Evolutionary conservation across 352 stramenopile genomes (phyloP), one percentile per base, ranked within the genome.

Genomic region (Peronosclerospora sorghi): DNA sequence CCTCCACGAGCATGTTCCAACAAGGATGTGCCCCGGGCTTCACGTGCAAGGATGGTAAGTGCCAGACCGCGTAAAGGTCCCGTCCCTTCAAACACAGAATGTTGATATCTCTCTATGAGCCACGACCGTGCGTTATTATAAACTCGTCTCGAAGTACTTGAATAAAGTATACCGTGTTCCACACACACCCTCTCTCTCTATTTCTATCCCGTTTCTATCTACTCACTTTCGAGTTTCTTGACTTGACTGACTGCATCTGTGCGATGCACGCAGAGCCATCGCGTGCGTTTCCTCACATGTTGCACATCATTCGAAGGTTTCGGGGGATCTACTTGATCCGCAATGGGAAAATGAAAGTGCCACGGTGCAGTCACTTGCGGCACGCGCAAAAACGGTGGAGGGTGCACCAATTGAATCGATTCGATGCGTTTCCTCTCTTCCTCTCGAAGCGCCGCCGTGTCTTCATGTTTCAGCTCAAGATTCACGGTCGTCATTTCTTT

Each of bases 401-500:
- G 70, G 29, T 87, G 63, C 18, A 68, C 35, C 41, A 90, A 43
- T 7, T 55, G 55, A 28, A 87, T 64, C 8, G 63, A 57, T 28
- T 84, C 63, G 8, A 84, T 65, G 2, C 65, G 68, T 6, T 26
- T 26, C 21, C 6, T 26, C 21, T 7, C 6, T 3, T 26, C 21
- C 3, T 26, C 21, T 26, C 21, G 21, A 26, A 6, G 6, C 4
- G 4, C 21, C 6, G 3, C 21, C 21, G 3, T 26, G 4, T 85
- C 73, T 38, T 73, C 53, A 56, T 87, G 71, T 47, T 74, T 62
- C 44, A 89, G 81, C 40, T 77, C 62, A 17, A 90, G 72, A 49
- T 84, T 83, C 21, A 90, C 78, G 41, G 76, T 73, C 39, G 64
- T 62, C 30, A 68, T 56, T 35, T 80, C 74, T 26, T 72, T 72